Evolutionary conservation across 2,329 filamentous ascomycete genomes (phyloP).

Genomic region (Chaetomiaceae sp.): DNA sequence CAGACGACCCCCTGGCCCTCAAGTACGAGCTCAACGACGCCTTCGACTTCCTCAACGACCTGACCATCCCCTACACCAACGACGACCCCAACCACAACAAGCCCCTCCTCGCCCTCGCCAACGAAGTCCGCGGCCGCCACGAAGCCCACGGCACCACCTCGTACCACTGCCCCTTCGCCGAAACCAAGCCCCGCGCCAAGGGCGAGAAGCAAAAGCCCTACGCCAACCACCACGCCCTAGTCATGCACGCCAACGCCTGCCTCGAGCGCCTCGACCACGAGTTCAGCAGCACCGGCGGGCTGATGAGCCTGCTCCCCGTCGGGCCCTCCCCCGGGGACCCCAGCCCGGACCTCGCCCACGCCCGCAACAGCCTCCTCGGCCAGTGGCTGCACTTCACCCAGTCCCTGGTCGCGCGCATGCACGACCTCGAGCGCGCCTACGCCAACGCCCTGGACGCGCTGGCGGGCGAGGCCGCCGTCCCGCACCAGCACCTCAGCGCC

Average conservation of each 20-base stretch:
- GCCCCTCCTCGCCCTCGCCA: slow-evolving; percentile 44
- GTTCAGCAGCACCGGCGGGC: slow-evolving; percentile 50
- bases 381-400: slow-evolving; percentile 54
- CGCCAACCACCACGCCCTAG: slow-evolving; percentile 45
- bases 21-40: slow-evolving; percentile 43
- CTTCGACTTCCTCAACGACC: slow-evolving; percentile 54
- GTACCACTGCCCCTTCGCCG: slow-evolving; percentile 45
- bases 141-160: slow-evolving; percentile 39
- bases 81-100: slow-evolving; percentile 44
- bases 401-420: slow-evolving; percentile 50
- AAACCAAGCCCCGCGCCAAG: slow-evolving; percentile 18
- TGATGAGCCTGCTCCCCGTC: slow-evolving; percentile 48
- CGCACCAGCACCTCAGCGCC: slow-evolving; percentile 48
- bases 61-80: slow-evolving; percentile 46
- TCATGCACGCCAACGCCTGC: slow-evolving; percentile 56
- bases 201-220: slow-evolving; percentile 35
- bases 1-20: slow-evolving; percentile 9
- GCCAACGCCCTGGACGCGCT: slow-evolving; percentile 49
- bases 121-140: slow-evolving; percentile 41
- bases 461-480: slow-evolving; percentile 46
- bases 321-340: neutral
- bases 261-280: slow-evolving; percentile 59
- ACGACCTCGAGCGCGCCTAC: slow-evolving; percentile 53
- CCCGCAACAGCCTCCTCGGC: slow-evolving; percentile 51
- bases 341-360: slow-evolving; percentile 40